phyloP scores from a whole-genome alignment of 2,329 filamentous ascomycete genomes.

The Fusarium sp. region DNA sequence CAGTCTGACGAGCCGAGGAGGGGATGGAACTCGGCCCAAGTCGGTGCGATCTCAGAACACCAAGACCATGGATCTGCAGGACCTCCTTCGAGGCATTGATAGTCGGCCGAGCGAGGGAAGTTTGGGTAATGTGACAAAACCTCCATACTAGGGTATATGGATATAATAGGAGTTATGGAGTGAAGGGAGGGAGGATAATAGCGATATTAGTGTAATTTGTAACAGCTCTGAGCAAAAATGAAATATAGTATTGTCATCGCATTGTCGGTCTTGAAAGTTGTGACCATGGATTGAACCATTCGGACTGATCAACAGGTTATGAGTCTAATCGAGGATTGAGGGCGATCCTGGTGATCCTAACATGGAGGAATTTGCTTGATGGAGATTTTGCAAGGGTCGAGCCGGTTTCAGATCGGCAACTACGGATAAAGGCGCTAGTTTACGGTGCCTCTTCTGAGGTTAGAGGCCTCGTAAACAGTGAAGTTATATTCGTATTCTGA shows the following conservation, averaged over 20 bases:
- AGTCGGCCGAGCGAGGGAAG: constrained; percentile 56
- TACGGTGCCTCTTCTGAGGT: neutral
- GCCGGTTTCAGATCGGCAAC: constrained; percentile 27
- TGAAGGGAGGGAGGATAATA: constrained; percentile 13
- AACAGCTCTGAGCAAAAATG: constrained; percentile 19
- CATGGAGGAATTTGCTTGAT: neutral
- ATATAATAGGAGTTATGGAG: constrained; percentile 22
- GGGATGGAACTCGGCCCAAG: constrained; percentile 49
- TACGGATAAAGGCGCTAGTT: neutral
- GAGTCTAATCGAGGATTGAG: neutral
- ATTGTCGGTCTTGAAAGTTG: neutral
- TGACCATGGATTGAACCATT: neutral
- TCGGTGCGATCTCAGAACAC: constrained; percentile 47
- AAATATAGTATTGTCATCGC: neutral
- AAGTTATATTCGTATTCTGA: neutral
- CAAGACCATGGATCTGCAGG: constrained; percentile 57
- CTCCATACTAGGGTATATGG: constrained; percentile 55
- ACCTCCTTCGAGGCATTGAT: constrained; percentile 61
- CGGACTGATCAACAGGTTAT: neutral
- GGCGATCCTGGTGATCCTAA: constrained; percentile 1
- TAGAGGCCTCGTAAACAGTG: neutral
- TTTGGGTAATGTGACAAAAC: constrained; percentile 57
- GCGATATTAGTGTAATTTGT: constrained; percentile 30
- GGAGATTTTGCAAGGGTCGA: constrained; percentile 22
- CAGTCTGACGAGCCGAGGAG: constrained; percentile 54